phyloP scores from a whole-genome alignment of 2,329 filamentous ascomycete species.

The Alternaria arborescens region DNA sequence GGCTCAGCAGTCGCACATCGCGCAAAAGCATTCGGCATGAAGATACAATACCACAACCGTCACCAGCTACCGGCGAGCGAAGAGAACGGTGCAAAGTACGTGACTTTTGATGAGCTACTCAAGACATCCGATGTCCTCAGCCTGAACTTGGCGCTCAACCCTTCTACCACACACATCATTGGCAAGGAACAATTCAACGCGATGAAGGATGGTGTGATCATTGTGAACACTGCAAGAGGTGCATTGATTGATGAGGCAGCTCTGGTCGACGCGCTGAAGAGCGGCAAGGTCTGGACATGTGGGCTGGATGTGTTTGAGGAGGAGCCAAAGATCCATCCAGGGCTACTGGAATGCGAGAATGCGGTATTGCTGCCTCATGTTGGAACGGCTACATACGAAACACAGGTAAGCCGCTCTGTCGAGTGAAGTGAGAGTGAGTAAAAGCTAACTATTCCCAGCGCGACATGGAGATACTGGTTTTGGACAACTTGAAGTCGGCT shows the following conservation, averaged over 20 bases:
- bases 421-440: not conserved
- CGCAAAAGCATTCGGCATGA: conserved; percentile 65
- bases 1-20: conserved; percentile 60
- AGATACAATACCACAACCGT: conserved; percentile 67
- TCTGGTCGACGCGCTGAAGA: conserved; percentile 62
- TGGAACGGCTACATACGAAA: conserved; percentile 67
- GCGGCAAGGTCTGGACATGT: conserved; percentile 62
- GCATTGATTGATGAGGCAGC: conserved; percentile 66
- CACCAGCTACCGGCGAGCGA: conserved; percentile 48
- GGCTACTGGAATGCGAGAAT: conserved; percentile 59
- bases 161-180: conserved; percentile 63
- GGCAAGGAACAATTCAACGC: conserved; percentile 58
- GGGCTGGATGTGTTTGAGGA: conserved; percentile 68
- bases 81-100: conserved; percentile 60
- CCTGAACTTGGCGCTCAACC: conserved; percentile 62
- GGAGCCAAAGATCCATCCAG: conserved; percentile 64
- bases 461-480: conserved; percentile 68
- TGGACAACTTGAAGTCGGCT: conserved; percentile 65
- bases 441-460: conserved; percentile 40
- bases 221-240: conserved; percentile 67
- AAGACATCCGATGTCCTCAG: conserved; percentile 63
- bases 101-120: conserved; percentile 65
- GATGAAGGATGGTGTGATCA: conserved; percentile 65
- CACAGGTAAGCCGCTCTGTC: conserved; percentile 54
- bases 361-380: conserved; percentile 67